Base-by-base conservation (phyloP, 495 filamentous ascomycete genomes). In the Aspergillus saccharolyticus region DNA sequence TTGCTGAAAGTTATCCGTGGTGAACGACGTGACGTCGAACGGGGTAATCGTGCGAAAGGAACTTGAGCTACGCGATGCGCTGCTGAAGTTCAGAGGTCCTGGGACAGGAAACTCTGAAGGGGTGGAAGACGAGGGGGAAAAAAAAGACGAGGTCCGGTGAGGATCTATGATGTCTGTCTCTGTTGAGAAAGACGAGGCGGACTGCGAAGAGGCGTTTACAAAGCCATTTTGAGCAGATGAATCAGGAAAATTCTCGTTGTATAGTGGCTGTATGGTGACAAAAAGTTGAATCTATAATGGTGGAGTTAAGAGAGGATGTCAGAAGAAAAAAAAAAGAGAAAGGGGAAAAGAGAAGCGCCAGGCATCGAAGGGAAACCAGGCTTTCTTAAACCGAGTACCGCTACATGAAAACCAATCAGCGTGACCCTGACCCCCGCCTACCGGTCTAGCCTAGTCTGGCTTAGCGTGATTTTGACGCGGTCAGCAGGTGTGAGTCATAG, bases 1-100 rank as follows among this genome's bases (percentile, higher is more conserved):
- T 82, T 78, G 76, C 74, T 80, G 80, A 69, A 68, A 66, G 63
- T 78, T 75, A 84, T 84, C 83, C 83, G 83, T 86, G 77, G 72
- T 85, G 80, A 78, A 80, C 78, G 81, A 82, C 74, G 73, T 76
- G 62, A 78, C 59, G 80, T 80, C 76, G 78, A 77, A 74, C 74
- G 77, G 62, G 62, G 70, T 61, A 70, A 72, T 72, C 62, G 67
- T 74, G 73, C 70, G 67, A 54, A 60, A 52, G 54, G 78, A 79
- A 81, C 79, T 79, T 72, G 74, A 78, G 77, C 72, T 71, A 79
- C 73, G 70, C 74, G 74, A 71, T 61, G 75, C 73, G 72, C 66
- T 72, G 74, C 78, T 75, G 57, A 74, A 79, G 78, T 82, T 81
- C 78, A 80, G 76, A 83, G 80, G 66, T 75, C 75, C 80, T 67